phyloP scores from a whole-genome alignment of 768 basidiomycete genomes.

The Agaricus blazei region DNA sequence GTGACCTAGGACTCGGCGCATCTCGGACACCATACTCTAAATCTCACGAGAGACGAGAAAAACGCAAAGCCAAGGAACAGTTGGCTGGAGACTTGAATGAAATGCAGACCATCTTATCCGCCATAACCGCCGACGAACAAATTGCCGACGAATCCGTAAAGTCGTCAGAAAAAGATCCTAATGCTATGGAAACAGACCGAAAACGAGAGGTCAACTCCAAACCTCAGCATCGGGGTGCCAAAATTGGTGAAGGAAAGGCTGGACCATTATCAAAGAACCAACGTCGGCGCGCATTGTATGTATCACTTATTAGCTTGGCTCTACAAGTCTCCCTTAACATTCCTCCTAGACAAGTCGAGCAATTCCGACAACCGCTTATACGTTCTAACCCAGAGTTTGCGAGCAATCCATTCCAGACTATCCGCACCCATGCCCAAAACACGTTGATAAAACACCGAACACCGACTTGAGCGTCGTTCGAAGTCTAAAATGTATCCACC shows the following conservation, averaged over 20 bases:
- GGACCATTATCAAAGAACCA: slow-evolving; percentile 56
- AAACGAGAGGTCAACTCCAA: slow-evolving; percentile 17
- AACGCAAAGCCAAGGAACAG: slow-evolving; percentile 63
- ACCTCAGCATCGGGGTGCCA: slow-evolving; percentile 31
- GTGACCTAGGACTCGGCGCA: slow-evolving; percentile 33
- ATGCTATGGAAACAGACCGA: slow-evolving; percentile 12
- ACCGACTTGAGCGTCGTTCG: neutral
- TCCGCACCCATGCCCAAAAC: slow-evolving; percentile 76
- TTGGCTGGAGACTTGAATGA: slow-evolving; percentile 40
- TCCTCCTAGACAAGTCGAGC: slow-evolving; percentile 52
- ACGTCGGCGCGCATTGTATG: slow-evolving; percentile 66
- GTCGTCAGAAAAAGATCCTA: slow-evolving; percentile 11
- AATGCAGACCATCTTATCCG: slow-evolving; percentile 49
- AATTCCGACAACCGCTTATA: slow-evolving; percentile 64
- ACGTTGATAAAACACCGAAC: slow-evolving; percentile 55
- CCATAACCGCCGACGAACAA: slow-evolving; percentile 36
- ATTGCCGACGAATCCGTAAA: slow-evolving; percentile 12
- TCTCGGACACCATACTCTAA: slow-evolving; percentile 59
- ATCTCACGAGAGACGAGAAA: slow-evolving; percentile 64
- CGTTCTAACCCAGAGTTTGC: slow-evolving; percentile 60
- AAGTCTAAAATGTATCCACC: neutral
- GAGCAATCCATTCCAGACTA: slow-evolving; percentile 70
- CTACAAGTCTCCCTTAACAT: neutral
- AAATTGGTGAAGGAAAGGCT: slow-evolving; percentile 65
- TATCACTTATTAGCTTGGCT: slow-evolving; percentile 12